A percentile compares a stretch with the other conserved stretches of the same genome.
Conservation (phyloP, 2,329 filamentous ascomycete genomes). For the Trichothecium roseum region DNA sequence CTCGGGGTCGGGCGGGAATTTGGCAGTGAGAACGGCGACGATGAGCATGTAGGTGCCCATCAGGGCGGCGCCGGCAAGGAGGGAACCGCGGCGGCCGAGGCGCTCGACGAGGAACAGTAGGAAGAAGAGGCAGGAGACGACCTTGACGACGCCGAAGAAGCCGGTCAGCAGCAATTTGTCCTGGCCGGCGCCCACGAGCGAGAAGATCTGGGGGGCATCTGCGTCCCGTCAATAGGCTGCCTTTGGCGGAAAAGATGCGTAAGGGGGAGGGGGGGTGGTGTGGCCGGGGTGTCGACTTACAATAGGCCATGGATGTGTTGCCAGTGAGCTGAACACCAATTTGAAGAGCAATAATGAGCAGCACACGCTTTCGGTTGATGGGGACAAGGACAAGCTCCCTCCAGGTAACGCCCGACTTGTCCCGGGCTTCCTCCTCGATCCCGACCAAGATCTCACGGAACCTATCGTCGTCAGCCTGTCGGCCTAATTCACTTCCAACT, state of each 20-base stretch:
- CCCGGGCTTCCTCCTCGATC: constrained; percentile 33
- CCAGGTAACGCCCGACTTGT: constrained; percentile 33
- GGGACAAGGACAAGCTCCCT: constrained; percentile 32
- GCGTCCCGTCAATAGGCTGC: constrained; percentile 1
- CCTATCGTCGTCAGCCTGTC: constrained; percentile 8
- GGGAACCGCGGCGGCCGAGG: constrained; percentile 34
- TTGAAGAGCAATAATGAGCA: constrained; percentile 38
- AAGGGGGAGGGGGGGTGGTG: not conserved
- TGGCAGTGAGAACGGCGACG: constrained; percentile 35
- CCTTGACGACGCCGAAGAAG: constrained; percentile 42
- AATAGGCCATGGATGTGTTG: constrained; percentile 40
- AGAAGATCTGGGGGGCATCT: constrained; percentile 40
- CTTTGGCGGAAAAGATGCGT: not conserved
- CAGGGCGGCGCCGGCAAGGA: constrained; percentile 35
- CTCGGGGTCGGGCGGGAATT: constrained; percentile 25
- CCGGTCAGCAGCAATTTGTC: constrained; percentile 37
- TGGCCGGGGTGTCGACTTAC: constrained; percentile 12
- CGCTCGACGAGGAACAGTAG: constrained; percentile 37
- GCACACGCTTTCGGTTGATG: constrained; percentile 34
- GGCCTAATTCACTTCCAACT: no score
- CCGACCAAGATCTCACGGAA: constrained; percentile 31
- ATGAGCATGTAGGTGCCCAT: constrained; percentile 45
- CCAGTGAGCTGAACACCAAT: constrained; percentile 37
- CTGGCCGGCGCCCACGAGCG: constrained; percentile 34
- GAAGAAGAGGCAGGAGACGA: constrained; percentile 34